Evolutionary conservation across 495 filamentous ascomycete genomes (phyloP), one percentile per base, ranked within the genome.

Genomic region (Geoglossum glabrum): DNA sequence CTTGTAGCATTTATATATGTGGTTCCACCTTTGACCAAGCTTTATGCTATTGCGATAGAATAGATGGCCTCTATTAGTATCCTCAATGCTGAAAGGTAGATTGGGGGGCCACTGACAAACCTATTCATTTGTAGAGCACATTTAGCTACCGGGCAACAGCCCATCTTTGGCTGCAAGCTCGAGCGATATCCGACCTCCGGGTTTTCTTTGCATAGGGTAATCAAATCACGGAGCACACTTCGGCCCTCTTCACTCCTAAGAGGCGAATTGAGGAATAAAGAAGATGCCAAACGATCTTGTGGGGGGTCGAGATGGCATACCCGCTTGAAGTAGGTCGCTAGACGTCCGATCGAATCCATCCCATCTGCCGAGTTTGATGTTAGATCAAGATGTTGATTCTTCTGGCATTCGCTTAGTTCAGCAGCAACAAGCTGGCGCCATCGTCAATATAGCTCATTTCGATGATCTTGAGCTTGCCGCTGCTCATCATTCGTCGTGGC

Each of bases 401-500:
- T 19, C 55, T 60, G 55, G 27, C 47, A 60, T 30, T 60, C 49
- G 33, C 56, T 60, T 31, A 60, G 59, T 28, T 60, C 55, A 7
- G 57, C 23, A 27, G 40, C 36, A 19, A 60, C 28, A 27, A 60
- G 59, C 59, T 60, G 27, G 28, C 59, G 59, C 27, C 57, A 43
- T 40, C 34, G 55, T 15, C 26, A 60, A 60, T 60, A 60, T 31
- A 60, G 34, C 46, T 60, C 59, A 19, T 60, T 40, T 30, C 55
- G 55, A 58, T 17, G 47, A 60, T 54, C 56, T 55, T 21, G 55
- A 49, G 33, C 30, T n/a, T 31, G 59, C 59, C 60, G 45, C 30
- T 52, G 27, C 46, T 60, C 55, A 49, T 60, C 58, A 28, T 60
- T 28, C 57, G 38, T 38, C 9, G 40, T 60, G 34, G 57, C 57